A percentile compares a stretch with the other conserved stretches of the same genome.
Conservation (phyloP, 169 alveolate genomes). For the Plasmodium gaboni region DNA sequence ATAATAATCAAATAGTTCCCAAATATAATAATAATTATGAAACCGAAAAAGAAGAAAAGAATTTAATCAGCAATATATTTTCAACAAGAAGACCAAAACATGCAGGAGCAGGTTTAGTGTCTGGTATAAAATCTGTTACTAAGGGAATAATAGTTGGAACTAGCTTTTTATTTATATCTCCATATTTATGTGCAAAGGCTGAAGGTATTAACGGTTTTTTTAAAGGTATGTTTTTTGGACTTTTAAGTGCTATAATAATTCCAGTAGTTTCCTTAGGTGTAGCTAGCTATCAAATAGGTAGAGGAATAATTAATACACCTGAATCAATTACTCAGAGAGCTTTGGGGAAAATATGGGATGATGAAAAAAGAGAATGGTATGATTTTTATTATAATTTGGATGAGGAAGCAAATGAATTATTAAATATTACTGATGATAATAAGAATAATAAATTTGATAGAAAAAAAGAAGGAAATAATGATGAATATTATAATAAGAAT, state of each 20-base stretch:
- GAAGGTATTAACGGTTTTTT: slow-evolving; percentile 92
- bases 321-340: slow-evolving; percentile 89
- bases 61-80: slow-evolving; percentile 83
- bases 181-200: slow-evolving; percentile 91
- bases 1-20: slow-evolving; percentile 53
- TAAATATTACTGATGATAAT: slow-evolving; percentile 68
- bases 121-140: slow-evolving; percentile 91
- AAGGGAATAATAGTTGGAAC: slow-evolving; percentile 92
- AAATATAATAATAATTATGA: slow-evolving; percentile 10
- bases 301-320: slow-evolving; percentile 92
- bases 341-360: slow-evolving; percentile 92
- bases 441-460: slow-evolving; percentile 28
- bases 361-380: slow-evolving; percentile 88
- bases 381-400: slow-evolving; percentile 87
- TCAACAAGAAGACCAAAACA: slow-evolving; percentile 88
- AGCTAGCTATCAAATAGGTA: slow-evolving; percentile 91
- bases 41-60: slow-evolving; percentile 41
- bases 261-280: slow-evolving; percentile 92
- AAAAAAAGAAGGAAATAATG: slow-evolving; percentile 18
- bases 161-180: slow-evolving; percentile 90
- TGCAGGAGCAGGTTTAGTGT: slow-evolving; percentile 89
- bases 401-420: slow-evolving; percentile 83
- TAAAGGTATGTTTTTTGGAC: slow-evolving; percentile 93
- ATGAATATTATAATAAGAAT: slow-evolving; percentile 51
- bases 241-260: slow-evolving; percentile 90